Evolutionary conservation across 2,329 filamentous ascomycete species (phyloP), one percentile per base, ranked within the genome.

Genomic region (Cladophialophora immunda): DNA sequence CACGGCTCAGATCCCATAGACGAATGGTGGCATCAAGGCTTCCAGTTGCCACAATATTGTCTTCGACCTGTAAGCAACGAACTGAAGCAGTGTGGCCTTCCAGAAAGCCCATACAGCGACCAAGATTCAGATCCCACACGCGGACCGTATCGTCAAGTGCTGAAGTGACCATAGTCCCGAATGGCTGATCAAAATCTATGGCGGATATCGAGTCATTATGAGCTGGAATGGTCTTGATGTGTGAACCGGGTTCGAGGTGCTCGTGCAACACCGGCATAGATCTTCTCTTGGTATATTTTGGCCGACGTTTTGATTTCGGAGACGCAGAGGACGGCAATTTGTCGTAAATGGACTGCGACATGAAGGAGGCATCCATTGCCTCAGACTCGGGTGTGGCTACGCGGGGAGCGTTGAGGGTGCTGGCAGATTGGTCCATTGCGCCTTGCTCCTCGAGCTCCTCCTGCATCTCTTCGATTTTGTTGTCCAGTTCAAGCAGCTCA

Each of bases 261-360:
- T 98, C 95, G 80, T 99, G 95, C 64, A 98, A 83, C 64, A 98
- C 92, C 7, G 94, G 93, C 91, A 97, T 97, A 0, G 94, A 96
- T 78, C 92, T 93, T 68, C 90, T 87, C 64, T 90, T 78, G 68
- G 78, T 78, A 62, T 78, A 77, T 68, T 78, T 80, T 61, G 81
- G 79, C 69, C 83, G 83, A 70, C 84, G 80, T 27, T 83, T 82
- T 8, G 65, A 64, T 70, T 83, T 86, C 7, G 86, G 83, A n/a
- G 70, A 70, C 17, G 64, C 32, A 22, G 68, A 66, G 1, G 82
- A 81, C 0, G 94, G 92, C 8, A 99, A 82, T 79, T 97, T 97
- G 72, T 96, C 92, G 78, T 98, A 99, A 73, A 99, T 92, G 13
- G 94, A 97, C 78, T 97, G 93, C 2, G 95, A 97, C 95, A 98